Conservation (phyloP, 106 monocot genomes). For the Allium sativum region DNA sequence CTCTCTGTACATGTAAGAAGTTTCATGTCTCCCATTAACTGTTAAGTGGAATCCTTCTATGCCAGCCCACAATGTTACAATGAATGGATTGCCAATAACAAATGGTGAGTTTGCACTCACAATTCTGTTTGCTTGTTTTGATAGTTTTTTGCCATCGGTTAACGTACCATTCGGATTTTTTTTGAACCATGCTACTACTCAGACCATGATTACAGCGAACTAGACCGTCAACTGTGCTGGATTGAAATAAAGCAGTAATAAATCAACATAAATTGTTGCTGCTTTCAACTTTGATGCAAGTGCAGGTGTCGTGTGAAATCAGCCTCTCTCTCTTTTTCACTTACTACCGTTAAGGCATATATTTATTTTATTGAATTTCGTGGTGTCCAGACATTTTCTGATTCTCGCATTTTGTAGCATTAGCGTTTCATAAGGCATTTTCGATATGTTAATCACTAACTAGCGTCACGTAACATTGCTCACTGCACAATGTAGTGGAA, state of each 20-base stretch:
- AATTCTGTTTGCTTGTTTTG: slow-evolving; percentile 12
- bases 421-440: too few species aligned
- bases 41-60: slow-evolving; percentile 78
- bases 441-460: too few species aligned
- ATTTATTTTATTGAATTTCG: too few species aligned
- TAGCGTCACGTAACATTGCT: too few species aligned
- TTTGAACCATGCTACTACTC: slow-evolving; percentile 13
- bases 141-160: slow-evolving; percentile 8
- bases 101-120: slow-evolving; percentile 44
- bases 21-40: slow-evolving; percentile 81
- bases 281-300: too few species aligned
- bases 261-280: slow-evolving; percentile 2
- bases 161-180: slow-evolving; percentile 22
- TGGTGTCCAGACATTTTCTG: too few species aligned
- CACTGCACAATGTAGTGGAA: too few species aligned
- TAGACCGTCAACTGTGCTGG: slow-evolving; percentile 65
- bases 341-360: too few species aligned
- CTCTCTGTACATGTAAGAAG: slow-evolving; percentile 69
- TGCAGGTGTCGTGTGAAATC: too few species aligned
- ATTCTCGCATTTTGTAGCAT: too few species aligned
- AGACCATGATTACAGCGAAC: slow-evolving; percentile 51
- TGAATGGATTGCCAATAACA: slow-evolving; percentile 54
- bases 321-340: too few species aligned
- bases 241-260: slow-evolving; percentile 4
- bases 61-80: slow-evolving; percentile 72